Evolutionary conservation across 2,329 filamentous ascomycete species (phyloP), one percentile per base, ranked within the genome.

Genomic region (Penicillium sp.): DNA sequence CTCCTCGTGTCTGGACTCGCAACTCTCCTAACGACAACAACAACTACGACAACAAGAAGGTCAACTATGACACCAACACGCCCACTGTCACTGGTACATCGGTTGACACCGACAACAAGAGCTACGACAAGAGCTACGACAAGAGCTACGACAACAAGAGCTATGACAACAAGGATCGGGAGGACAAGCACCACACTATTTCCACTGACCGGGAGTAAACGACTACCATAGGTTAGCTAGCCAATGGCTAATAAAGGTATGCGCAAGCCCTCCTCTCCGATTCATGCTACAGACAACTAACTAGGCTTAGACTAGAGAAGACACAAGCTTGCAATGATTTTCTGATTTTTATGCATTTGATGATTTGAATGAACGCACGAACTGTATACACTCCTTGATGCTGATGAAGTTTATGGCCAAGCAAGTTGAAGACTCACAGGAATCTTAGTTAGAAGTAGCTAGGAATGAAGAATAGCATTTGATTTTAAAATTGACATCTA

Each of bases 311-410:
- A 36, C 26, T 46, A 33, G 29, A 47, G 30, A 17, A 34, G 23
- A 48, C n/a, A 30, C 30, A 33, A 33, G 29, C 37, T 44, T 36
- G 34, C 17, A 37, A 48, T 34, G 30, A 30, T 20, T 46, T 47
- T n/a, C n/a, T 44, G 30, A 37, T 39, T 43, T 47, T 53, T 21
- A 46, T 52, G 43, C 42, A 48, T 36, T 47, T 49, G 36, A 51
- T 53, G 41, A 52, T 54, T 60, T 36, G 24, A 36, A 56, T 46
- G 52, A 59, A 37, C 37, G 54, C 51, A 57, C 58, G 59, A 60
- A 60, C 58, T 59, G 36, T 23, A 62, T 60, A 62, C 58, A 34
- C 55, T 60, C 58, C 48, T 62, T 59, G 46, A 49, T 54, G 40
- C 43, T 36, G 48, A 49, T 41, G 9, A 23, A 1, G 26, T 49